These are phyloP conservation scores for Apiotrichum gracile DNA, from an alignment of 1,284 basidiomycete species.

Conservation along the genomic window DNA sequence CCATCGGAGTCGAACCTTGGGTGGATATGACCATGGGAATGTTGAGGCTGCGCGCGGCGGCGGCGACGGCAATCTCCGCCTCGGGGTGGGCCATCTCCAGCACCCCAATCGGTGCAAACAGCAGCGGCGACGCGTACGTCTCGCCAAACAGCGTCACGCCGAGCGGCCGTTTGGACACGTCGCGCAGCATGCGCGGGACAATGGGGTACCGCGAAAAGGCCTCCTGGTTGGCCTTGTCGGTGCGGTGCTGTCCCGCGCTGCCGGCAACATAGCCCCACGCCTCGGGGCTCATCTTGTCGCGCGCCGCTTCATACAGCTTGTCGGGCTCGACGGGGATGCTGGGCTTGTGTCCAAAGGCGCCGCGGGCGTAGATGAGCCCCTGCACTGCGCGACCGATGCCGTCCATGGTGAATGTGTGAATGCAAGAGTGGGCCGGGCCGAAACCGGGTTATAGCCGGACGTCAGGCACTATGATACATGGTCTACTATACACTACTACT, in stretches of 20 bases:
- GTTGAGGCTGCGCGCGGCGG: slow-evolving; percentile 58
- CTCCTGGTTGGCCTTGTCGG: slow-evolving; percentile 9
- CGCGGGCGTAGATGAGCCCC: slow-evolving; percentile 8
- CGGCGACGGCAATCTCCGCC: slow-evolving; percentile 63
- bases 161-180: slow-evolving; percentile 59
- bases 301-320: slow-evolving; percentile 4
- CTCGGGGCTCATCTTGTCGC: slow-evolving; percentile 4
- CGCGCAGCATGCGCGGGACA: slow-evolving; percentile 68
- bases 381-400: slow-evolving; percentile 7
- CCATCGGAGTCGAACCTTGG: slow-evolving; percentile 62
- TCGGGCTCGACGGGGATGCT: slow-evolving; percentile 6
- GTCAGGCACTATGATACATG: too few relatives aligned
- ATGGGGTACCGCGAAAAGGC: slow-evolving; percentile 38
- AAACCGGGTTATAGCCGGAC: too few relatives aligned
- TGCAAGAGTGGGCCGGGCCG: background rate
- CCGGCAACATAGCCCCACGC: slow-evolving; percentile 16
- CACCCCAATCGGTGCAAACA: slow-evolving; percentile 68
- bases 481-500: too few relatives aligned
- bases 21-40: slow-evolving; percentile 69
- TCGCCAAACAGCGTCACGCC: slow-evolving; percentile 61
- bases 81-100: slow-evolving; percentile 59
- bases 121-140: slow-evolving; percentile 58
- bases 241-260: slow-evolving; percentile 15
- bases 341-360: slow-evolving; percentile 9
- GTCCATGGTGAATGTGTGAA: background rate